Evolutionary conservation across 2,329 filamentous ascomycete species (phyloP), one percentile per base, ranked within the genome.

Genomic region (Pyrenochaeta sp.): DNA sequence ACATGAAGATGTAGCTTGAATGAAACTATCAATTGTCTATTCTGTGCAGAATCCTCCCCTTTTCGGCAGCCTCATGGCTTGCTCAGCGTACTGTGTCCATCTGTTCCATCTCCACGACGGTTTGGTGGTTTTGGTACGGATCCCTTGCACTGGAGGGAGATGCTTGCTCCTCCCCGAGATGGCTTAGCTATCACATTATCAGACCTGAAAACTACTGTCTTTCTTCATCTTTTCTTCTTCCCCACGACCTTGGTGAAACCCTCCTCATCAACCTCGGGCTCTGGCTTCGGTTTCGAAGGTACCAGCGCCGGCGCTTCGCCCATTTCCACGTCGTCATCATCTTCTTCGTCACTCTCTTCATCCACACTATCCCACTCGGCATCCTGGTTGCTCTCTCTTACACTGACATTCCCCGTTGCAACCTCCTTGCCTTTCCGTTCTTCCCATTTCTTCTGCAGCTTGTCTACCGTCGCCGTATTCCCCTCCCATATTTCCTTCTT

Each of bases 401-500:
- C 85, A 47, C 72, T 71, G 7, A 78, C 71, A 50, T 64, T 71
- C 46, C 68, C 71, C 25, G 67, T 81, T 79, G 54, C 86, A 82
- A 75, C 84, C 67, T 69, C 86, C 72, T 82, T 86, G 52, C 87
- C 87, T 63, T 85, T 87, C 70, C 80, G 85, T 67, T 81, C 87
- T 75, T 84, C 77, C 84, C 88, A 92, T 65, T 84, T 83, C 71
- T 81, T 79, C 68, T 87, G 86, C 80, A 95, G 78, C 61, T 80
- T 81, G 64, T 88, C 84, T 52, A 93, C 86, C 59, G 84, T 84
- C n/a, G 81, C 82, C 62, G 90, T 90, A 55, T 88, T 83, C 15
- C 91, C 90, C 61, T 85, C 84, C 56, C 83, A 81, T 69, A 88
- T 88, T 72, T 91, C 85, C 57, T 82, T 82, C 69, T 88, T 84